Conservation (phyloP, 1,284 basidiomycete genomes). For the Sporisorium iseilematis-ciliati region DNA sequence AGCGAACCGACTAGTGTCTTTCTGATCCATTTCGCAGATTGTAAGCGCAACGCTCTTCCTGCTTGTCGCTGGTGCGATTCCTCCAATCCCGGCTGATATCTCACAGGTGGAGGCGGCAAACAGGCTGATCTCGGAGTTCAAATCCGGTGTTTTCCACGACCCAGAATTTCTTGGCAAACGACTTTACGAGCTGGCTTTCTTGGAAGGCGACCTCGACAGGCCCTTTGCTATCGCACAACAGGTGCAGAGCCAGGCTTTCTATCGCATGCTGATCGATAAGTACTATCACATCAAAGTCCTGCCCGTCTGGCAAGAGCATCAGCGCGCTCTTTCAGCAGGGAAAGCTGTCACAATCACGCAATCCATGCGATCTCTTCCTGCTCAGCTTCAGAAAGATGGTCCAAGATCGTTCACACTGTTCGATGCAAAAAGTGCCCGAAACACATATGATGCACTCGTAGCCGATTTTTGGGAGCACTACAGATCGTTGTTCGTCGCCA, state of each 20-base stretch:
- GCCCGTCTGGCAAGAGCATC: neutral
- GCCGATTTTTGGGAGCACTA: too few species aligned
- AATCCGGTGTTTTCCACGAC: neutral
- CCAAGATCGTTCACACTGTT: too few species aligned
- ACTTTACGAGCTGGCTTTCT: slow-evolving; percentile 2
- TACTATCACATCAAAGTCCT: neutral
- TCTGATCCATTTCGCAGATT: neutral
- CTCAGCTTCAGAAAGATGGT: too few species aligned
- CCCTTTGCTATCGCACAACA: slow-evolving; percentile 11
- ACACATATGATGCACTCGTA: too few species aligned
- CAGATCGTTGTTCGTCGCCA: too few species aligned
- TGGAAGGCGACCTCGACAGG: slow-evolving; percentile 7
- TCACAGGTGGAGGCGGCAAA: slow-evolving; percentile 12
- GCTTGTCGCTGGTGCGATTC: neutral
- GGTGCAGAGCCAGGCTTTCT: slow-evolving; percentile 25
- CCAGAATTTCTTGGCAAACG: slow-evolving; percentile 1
- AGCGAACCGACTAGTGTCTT: neutral
- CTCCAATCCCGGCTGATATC: neutral
- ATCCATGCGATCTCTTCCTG: too few species aligned
- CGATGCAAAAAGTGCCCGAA: too few species aligned
- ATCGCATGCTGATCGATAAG: slow-evolving; percentile 24
- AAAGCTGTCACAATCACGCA: too few species aligned
- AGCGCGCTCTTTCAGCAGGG: neutral
- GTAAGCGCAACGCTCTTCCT: too few species aligned
- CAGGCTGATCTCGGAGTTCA: neutral